phyloP scores from a whole-genome alignment of 768 basidiomycete species.

The Xanthoconium stramineum region DNA sequence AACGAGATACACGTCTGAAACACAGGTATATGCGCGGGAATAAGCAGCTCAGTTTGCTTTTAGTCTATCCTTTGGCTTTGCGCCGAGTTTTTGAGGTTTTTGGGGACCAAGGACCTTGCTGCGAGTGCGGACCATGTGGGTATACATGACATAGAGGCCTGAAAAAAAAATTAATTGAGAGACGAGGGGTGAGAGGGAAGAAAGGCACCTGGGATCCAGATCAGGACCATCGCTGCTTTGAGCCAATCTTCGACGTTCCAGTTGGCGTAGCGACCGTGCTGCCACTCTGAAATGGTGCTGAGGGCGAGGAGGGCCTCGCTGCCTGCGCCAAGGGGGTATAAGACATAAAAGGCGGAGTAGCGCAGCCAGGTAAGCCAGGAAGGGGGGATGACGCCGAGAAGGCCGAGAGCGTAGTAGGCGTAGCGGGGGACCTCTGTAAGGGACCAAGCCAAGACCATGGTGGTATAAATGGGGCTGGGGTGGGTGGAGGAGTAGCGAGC shows the following conservation, averaged over 20 bases:
- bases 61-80: constrained; percentile 23
- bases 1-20: background rate
- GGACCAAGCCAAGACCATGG: constrained; percentile 94
- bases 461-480: constrained; percentile 74
- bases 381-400: constrained; percentile 52
- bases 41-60: constrained; percentile 16
- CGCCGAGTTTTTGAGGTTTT: constrained; percentile 31
- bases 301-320: constrained; percentile 87
- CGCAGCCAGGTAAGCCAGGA: constrained; percentile 70
- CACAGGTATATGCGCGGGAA: background rate
- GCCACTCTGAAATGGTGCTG: constrained; percentile 63
- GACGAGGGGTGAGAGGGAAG: background rate
- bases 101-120: constrained; percentile 47
- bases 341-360: constrained; percentile 89
- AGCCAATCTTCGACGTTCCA: constrained; percentile 60
- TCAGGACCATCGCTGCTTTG: constrained; percentile 58
- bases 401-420: constrained; percentile 72
- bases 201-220: constrained; percentile 86
- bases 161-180: background rate
- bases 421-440: constrained; percentile 91
- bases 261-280: constrained; percentile 34
- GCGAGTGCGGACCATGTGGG: constrained; percentile 58
- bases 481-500: constrained; percentile 44
- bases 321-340: constrained; percentile 91
- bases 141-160: constrained; percentile 56